Evolutionary conservation across 768 basidiomycete species (phyloP).

Genomic region (Tricholoma saponaceum): DNA sequence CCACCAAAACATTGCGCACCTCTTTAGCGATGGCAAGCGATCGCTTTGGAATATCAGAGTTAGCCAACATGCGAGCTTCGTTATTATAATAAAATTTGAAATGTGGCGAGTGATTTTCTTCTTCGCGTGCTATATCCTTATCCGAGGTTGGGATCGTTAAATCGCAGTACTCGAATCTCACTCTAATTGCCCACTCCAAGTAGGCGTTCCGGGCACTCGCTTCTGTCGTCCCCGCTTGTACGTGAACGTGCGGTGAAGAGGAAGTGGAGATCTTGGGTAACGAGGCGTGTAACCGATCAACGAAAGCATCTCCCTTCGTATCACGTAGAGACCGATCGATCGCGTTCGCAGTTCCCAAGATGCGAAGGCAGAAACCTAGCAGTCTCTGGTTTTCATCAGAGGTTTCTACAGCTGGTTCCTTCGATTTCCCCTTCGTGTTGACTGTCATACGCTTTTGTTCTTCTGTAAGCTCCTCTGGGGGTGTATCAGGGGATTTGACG

Average conservation of each 20-base stretch:
- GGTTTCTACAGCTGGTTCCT: constrained; percentile 42
- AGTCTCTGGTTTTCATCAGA: constrained; percentile 79
- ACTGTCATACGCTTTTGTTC: constrained; percentile 85
- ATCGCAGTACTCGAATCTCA: constrained; percentile 91
- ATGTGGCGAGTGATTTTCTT: constrained; percentile 55
- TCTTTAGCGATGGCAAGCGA: constrained; percentile 95
- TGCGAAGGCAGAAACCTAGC: constrained; percentile 79
- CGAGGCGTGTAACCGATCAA: constrained; percentile 69
- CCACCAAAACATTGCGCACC: constrained; percentile 31
- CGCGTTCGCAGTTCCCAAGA: constrained; percentile 74
- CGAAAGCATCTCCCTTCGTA: constrained; percentile 85
- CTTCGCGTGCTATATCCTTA: constrained; percentile 22
- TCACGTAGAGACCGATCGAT: constrained; percentile 88
- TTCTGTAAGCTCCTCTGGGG: constrained; percentile 72
- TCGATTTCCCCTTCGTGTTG: constrained; percentile 61
- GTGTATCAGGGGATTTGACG: constrained; percentile 42
- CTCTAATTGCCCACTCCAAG: constrained; percentile 76
- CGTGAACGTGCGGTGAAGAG: constrained; percentile 33
- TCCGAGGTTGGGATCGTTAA: constrained; percentile 46
- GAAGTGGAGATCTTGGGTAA: constrained; percentile 70
- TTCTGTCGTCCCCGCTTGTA: constrained; percentile 57
- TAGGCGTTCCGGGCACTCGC: constrained; percentile 69
- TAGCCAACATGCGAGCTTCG: constrained; percentile 80
- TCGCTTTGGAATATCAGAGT: constrained; percentile 85
- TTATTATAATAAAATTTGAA: constrained; percentile 82